Evolutionary conservation across 176 grass and related monocot species (phyloP).

Genomic region (bread wheat (Triticum aestivum)): IWGSC_CS_RefSeq_v2.1 NC_057811.1:407056047-407056546

Average conservation of each 20-base stretch:
- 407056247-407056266: no score
- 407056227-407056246: no score
- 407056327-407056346: no score
- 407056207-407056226: no score
- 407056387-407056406: background rate
- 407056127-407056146: background rate
- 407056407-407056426: background rate
- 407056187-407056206: background rate
- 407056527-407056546: slow-evolving; percentile 25
- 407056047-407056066: background rate
- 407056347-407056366: no score
- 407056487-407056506: slow-evolving; percentile 19
- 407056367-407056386: background rate
- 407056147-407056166: background rate
- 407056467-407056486: background rate
- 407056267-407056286: no score
- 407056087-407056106: background rate
- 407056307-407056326: no score
- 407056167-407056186: background rate
- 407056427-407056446: background rate
- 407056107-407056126: background rate
- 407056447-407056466: background rate
- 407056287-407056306: no score
- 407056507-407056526: slow-evolving; percentile 18
- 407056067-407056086: background rate